Percentiles rank a stretch among this genome's conserved stretches.
Evolutionary conservation across 1,139 yeast species (phyloP).

Genomic region (Meyerozyma athensensis): DNA sequence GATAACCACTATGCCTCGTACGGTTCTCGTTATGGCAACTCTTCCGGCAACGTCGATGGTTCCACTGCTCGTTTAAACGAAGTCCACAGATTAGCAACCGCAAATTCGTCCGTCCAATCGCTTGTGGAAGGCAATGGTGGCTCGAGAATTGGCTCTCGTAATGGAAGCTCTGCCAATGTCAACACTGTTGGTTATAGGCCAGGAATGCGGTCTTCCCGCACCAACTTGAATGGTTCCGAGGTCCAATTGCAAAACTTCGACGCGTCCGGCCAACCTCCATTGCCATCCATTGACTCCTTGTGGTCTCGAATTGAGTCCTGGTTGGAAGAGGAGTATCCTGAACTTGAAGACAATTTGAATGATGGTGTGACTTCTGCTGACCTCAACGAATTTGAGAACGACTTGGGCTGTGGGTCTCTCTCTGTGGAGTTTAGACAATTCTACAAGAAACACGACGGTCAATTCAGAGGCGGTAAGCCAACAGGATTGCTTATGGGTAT

Average conservation of each 20-base stretch:
- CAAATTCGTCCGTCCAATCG: background rate
- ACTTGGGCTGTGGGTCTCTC: constrained; percentile 56
- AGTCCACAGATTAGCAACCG: constrained; percentile 38
- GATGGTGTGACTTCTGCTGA: constrained; percentile 73
- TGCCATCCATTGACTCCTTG: constrained; percentile 64
- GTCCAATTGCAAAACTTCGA: constrained; percentile 40
- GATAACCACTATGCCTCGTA: constrained; percentile 63
- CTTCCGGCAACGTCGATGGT: constrained; percentile 17
- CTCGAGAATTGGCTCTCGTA: constrained; percentile 20
- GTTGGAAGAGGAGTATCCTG: constrained; percentile 77
- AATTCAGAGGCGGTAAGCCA: constrained; percentile 69
- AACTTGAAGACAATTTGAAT: constrained; percentile 65
- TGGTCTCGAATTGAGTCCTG: constrained; percentile 74
- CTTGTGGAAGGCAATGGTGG: constrained; percentile 2
- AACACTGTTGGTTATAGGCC: constrained; percentile 32
- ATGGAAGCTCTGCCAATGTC: constrained; percentile 32
- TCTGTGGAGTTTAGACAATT: constrained; percentile 77
- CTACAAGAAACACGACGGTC: constrained; percentile 76
- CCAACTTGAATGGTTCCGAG: constrained; percentile 16
- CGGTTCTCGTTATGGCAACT: constrained; percentile 38
- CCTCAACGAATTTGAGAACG: constrained; percentile 71
- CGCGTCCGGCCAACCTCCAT: constrained; percentile 57
- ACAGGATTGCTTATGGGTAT: constrained; percentile 73
- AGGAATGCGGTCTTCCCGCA: constrained; percentile 27
- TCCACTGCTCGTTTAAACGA: constrained; percentile 32